A percentile compares a stretch with the other conserved stretches of the same genome.
Conservation (phyloP, 108 stramenopile genomes). For the Schizochytrium sp. region DNA sequence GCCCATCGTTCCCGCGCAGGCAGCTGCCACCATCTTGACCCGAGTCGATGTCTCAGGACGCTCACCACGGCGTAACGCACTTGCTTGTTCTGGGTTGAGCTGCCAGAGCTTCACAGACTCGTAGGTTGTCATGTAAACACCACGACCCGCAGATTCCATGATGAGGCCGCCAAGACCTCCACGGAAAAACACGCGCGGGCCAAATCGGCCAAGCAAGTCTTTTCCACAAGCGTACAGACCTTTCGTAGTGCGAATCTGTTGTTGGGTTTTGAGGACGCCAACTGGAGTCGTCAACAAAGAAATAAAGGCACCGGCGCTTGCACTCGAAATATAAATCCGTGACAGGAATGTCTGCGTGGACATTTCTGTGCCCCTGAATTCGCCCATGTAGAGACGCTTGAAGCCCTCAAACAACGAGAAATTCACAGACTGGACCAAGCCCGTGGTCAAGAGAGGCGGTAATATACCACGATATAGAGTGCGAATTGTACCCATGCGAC, state of each 20-base stretch:
- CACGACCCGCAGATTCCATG: not conserved
- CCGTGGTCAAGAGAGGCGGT: conserved; percentile 4
- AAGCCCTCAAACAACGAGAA: conserved; percentile 22
- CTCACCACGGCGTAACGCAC: not conserved
- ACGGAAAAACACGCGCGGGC: conserved; percentile 9
- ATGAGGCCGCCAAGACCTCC: conserved; percentile 19
- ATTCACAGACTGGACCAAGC: conserved; percentile 9
- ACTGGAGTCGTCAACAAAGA: conserved; percentile 11
- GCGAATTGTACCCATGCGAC: not conserved
- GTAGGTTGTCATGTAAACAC: conserved; percentile 35
- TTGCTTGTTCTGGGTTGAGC: not conserved
- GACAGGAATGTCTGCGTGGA: not conserved
- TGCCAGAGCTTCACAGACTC: conserved; percentile 25
- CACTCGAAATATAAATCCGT: conserved; percentile 18
- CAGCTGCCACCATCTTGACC: conserved; percentile 22
- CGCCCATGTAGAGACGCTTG: conserved; percentile 15
- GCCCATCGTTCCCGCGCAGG: not conserved
- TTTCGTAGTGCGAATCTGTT: conserved; percentile 17
- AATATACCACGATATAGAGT: not conserved
- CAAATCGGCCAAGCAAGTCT: not conserved
- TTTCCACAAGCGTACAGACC: not conserved
- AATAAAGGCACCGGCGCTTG: conserved; percentile 37
- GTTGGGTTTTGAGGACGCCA: conserved; percentile 22
- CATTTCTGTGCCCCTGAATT: not conserved
- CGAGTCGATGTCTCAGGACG: not conserved